phyloP scores from a whole-genome alignment of 495 filamentous ascomycete species.

The Coniosporium apollinis region DNA sequence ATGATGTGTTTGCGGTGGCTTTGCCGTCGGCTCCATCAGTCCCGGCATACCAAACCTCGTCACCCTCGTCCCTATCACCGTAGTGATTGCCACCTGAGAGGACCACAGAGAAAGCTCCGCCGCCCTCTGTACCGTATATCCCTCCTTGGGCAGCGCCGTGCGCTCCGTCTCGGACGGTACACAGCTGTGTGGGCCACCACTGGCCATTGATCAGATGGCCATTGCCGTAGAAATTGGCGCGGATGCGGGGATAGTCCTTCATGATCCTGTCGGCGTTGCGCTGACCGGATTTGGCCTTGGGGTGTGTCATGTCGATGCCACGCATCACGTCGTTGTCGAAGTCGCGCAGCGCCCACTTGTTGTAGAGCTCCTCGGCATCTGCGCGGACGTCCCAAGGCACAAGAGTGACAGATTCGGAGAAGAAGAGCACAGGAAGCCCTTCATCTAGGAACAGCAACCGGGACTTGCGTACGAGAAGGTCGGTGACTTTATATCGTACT shows the following conservation, averaged over 20 bases:
- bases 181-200: slow-evolving; percentile 41
- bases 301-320: slow-evolving; percentile 24
- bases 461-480: background rate
- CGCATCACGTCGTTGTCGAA: slow-evolving; percentile 31
- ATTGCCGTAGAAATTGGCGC: slow-evolving; percentile 26
- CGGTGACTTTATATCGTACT: background rate
- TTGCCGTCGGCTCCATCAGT: slow-evolving; percentile 23
- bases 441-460: slow-evolving; percentile 22
- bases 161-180: slow-evolving; percentile 36
- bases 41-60: slow-evolving; percentile 36
- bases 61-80: slow-evolving; percentile 30
- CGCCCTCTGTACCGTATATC: slow-evolving; percentile 24
- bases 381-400: slow-evolving; percentile 28
- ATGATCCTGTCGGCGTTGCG: slow-evolving; percentile 3
- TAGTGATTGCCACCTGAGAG: slow-evolving; percentile 23
- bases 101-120: slow-evolving; percentile 27
- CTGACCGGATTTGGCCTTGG: background rate
- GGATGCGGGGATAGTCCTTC: slow-evolving; percentile 13
- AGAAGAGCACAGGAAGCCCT: slow-evolving; percentile 24
- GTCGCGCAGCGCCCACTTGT: slow-evolving; percentile 23
- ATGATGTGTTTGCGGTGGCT: slow-evolving; percentile 13
- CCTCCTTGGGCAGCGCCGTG: slow-evolving; percentile 37
- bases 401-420: slow-evolving; percentile 2
- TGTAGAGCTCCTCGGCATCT: slow-evolving; percentile 25
- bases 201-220: slow-evolving; percentile 34